phyloP scores from a whole-genome alignment of 352 stramenopile genomes.

The Pythium apleroticum region DNA sequence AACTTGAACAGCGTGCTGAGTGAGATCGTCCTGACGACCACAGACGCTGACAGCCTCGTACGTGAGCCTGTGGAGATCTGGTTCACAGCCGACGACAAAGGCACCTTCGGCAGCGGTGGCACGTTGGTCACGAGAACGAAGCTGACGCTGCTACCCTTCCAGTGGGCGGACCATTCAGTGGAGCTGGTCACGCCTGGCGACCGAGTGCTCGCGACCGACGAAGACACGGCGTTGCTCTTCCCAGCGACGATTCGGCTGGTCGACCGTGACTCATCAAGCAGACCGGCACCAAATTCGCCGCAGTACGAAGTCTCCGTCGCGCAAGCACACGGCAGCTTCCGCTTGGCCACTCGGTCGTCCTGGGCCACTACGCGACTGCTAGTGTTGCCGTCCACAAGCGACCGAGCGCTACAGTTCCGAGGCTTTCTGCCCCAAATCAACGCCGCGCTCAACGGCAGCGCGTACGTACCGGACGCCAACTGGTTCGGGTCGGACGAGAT shows the following conservation, averaged over 20 bases:
- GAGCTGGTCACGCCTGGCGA: slow-evolving; percentile 18
- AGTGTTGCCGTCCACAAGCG: slow-evolving; percentile 9
- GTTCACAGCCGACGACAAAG: slow-evolving; percentile 61
- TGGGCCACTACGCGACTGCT: slow-evolving; percentile 4
- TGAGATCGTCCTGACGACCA: slow-evolving; percentile 50
- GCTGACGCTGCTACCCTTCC: slow-evolving; percentile 34
- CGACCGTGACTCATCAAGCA: slow-evolving; percentile 14
- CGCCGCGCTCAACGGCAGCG: slow-evolving; percentile 43
- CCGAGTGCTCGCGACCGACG: slow-evolving; percentile 34
- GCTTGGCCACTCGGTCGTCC: not conserved
- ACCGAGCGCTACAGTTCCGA: slow-evolving; percentile 33
- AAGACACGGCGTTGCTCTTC: slow-evolving; percentile 45
- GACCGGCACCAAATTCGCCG: not conserved
- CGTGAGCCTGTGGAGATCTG: slow-evolving; percentile 37
- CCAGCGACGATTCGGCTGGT: slow-evolving; percentile 24
- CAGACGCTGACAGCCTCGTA: slow-evolving; percentile 17
- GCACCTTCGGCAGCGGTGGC: slow-evolving; percentile 47
- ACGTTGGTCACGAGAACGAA: slow-evolving; percentile 40
- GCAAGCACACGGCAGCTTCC: slow-evolving; percentile 9
- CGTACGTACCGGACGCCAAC: slow-evolving; percentile 46
- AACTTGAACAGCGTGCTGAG: slow-evolving; percentile 45
- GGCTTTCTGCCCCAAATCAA: slow-evolving; percentile 60
- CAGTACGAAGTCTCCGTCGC: slow-evolving; percentile 22
- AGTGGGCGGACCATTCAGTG: slow-evolving; percentile 31
- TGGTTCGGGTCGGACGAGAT: slow-evolving; percentile 66